phyloP scores from a whole-genome alignment of 1,284 basidiomycete genomes.

The Leucoagaricus sp. region DNA sequence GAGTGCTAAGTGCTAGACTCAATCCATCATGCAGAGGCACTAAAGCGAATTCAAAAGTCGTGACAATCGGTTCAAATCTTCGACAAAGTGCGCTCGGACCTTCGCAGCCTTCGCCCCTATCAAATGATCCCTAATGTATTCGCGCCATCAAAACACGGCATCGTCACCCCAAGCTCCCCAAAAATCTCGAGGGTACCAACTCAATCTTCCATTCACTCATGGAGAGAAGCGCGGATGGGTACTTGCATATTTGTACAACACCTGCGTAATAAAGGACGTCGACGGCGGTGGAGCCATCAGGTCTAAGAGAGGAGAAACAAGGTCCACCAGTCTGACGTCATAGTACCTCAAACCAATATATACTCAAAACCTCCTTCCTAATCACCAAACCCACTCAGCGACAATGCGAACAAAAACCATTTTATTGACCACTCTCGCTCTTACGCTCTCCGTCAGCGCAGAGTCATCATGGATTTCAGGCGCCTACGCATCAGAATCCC shows the following conservation, averaged over 20 bases:
- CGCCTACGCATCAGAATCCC: constrained; percentile 27
- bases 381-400: background rate
- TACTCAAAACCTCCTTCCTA: background rate
- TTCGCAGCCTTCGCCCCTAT: no score
- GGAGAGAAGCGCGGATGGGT: background rate
- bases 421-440: constrained; percentile 3
- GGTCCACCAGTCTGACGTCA: constrained; percentile 1
- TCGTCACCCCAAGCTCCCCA: no score
- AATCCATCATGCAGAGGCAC: no score
- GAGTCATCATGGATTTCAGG: background rate
- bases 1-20: no score
- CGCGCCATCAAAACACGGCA: no score
- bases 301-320: constrained; percentile 9
- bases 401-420: constrained; percentile 3
- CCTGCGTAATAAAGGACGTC: constrained; percentile 6
- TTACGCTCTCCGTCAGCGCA: background rate
- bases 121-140: no score
- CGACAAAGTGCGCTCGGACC: no score
- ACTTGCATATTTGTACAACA: background rate
- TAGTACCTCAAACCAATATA: background rate
- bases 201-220: background rate
- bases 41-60: no score
- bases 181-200: no score
- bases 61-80: no score
- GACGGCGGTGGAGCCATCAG: background rate